Percentiles rank a stretch among this genome's conserved stretches.
phyloP scores from a whole-genome alignment of 2,329 filamentous ascomycete genomes.

The Chaetomium strumarium region DNA sequence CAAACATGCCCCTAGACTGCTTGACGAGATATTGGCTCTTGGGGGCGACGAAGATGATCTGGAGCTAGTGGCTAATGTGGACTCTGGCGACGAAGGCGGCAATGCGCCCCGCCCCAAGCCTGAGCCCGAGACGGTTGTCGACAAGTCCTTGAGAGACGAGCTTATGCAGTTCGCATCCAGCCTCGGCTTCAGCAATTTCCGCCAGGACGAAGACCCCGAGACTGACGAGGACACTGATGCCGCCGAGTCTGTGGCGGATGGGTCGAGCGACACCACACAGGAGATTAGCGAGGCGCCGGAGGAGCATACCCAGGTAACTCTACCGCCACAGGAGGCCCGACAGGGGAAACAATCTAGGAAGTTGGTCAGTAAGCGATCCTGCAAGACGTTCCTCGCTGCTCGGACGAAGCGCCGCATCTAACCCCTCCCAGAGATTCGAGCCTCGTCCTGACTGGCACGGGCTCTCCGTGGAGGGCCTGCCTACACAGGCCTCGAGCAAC shows the following conservation, averaged over 20 bases:
- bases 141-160: conserved; percentile 39
- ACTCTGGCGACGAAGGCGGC: conserved; percentile 44
- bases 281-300: conserved; percentile 30
- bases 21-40: conserved; percentile 59
- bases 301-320: conserved; percentile 28
- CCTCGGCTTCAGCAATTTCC: conserved; percentile 43
- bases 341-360: conserved; percentile 26
- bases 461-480: conserved; percentile 38
- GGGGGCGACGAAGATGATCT: conserved; percentile 61
- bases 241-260: conserved; percentile 14
- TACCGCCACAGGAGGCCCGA: conserved; percentile 25
- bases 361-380: conserved; percentile 37
- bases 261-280: conserved; percentile 26
- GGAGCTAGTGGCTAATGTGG: conserved; percentile 51
- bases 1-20: conserved; percentile 31
- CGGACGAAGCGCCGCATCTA: background rate
- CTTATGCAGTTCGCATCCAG: conserved; percentile 46
- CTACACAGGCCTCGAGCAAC: conserved; percentile 41
- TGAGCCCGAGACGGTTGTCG: conserved; percentile 20
- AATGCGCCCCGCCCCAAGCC: conserved; percentile 27
- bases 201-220: conserved; percentile 31
- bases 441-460: conserved; percentile 54
- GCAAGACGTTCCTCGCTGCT: background rate
- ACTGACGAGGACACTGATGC: conserved; percentile 21
- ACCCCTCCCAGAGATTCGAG: conserved; percentile 44